A percentile compares a stretch with the other conserved stretches of the same genome.
These are phyloP conservation scores for Sarocladium kiliense DNA, from an alignment of 2,329 filamentous ascomycete genomes.

Conservation along the genomic window DNA sequence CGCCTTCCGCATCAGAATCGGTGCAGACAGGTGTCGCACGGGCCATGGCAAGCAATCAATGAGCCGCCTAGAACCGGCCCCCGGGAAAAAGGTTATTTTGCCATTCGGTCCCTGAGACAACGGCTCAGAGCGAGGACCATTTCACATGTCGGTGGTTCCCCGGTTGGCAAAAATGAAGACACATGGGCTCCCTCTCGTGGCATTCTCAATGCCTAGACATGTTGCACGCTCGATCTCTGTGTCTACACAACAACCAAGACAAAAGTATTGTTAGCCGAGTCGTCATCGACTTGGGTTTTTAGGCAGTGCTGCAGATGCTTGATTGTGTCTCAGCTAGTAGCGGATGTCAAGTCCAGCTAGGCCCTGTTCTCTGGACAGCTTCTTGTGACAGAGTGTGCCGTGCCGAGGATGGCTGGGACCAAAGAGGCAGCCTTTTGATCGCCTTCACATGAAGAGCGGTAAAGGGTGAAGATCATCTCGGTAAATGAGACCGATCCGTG, in stretches of 20 bases:
- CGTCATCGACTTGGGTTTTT: too few relatives aligned
- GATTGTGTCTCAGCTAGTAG: too few relatives aligned
- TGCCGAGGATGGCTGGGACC: too few relatives aligned
- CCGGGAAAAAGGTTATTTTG: not conserved
- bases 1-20: not conserved
- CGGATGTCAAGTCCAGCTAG: too few relatives aligned
- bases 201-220: too few relatives aligned
- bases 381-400: too few relatives aligned
- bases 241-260: too few relatives aligned
- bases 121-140: not conserved
- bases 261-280: not conserved
- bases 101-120: not conserved
- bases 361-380: too few relatives aligned
- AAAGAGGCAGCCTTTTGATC: too few relatives aligned
- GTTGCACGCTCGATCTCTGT: too few relatives aligned
- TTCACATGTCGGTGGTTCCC: constrained; percentile 1
- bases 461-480: not conserved
- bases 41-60: not conserved
- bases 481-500: not conserved
- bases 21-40: not conserved
- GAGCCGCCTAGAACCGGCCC: constrained; percentile 1
- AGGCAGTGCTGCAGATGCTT: too few relatives aligned
- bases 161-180: not conserved
- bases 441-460: not conserved
- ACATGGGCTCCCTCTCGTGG: not conserved